Evolutionary conservation across 2,329 filamentous ascomycete genomes (phyloP).

Genomic region (Aspergillus intermedius): DNA sequence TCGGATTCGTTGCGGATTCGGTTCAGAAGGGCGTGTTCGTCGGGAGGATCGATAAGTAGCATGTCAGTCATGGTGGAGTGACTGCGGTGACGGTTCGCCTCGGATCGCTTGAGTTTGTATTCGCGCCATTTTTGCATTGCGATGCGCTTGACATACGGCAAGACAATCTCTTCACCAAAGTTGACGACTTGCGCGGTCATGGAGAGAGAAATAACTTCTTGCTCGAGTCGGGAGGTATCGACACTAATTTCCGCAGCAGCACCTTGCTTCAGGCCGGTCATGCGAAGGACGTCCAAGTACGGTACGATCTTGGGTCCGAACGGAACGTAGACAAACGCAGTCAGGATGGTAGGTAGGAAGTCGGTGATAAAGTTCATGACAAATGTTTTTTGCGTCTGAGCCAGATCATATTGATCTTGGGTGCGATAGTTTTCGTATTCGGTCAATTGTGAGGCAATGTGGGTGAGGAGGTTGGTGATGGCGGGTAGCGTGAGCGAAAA

Average conservation of each 20-base stretch:
- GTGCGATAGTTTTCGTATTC: constrained; percentile 90
- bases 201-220: constrained; percentile 93
- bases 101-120: constrained; percentile 16
- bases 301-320: constrained; percentile 80
- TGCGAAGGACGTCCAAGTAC: constrained; percentile 73
- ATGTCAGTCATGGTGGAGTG: constrained; percentile 38
- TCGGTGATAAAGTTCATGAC: constrained; percentile 95
- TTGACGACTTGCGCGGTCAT: constrained; percentile 90
- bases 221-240: constrained; percentile 73
- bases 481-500: constrained; percentile 76
- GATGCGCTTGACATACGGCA: constrained; percentile 77
- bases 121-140: constrained; percentile 63
- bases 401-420: constrained; percentile 71
- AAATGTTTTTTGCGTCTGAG: constrained; percentile 87
- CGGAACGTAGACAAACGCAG: constrained; percentile 88
- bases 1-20: constrained; percentile 78
- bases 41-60: constrained; percentile 58
- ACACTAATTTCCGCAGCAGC: constrained; percentile 62
- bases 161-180: constrained; percentile 73
- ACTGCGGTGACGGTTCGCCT: constrained; percentile 28
- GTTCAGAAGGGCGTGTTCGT: constrained; percentile 73
- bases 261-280: constrained; percentile 40
- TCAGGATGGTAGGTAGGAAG: constrained; percentile 85
- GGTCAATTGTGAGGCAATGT: constrained; percentile 69
- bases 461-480: constrained; percentile 67